These are phyloP conservation scores for Penicillium salamii DNA, from an alignment of 495 filamentous ascomycete genomes.

Conservation along the genomic window DNA sequence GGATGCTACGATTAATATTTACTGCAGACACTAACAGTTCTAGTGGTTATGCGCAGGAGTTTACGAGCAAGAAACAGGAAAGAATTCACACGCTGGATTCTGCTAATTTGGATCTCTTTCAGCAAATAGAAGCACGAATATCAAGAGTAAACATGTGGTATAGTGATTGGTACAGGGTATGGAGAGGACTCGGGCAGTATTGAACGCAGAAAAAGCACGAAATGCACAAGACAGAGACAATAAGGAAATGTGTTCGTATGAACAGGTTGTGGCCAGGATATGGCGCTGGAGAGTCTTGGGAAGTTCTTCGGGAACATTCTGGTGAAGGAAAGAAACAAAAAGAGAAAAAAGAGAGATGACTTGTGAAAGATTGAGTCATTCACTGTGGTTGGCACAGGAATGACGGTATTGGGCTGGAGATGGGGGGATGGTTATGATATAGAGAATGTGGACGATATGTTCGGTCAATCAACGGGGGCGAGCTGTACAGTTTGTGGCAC, in stretches of 20 bases:
- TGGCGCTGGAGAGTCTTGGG: background rate
- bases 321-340: background rate
- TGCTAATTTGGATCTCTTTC: conserved; percentile 9
- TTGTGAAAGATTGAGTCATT: background rate
- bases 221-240: conserved; percentile 10
- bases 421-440: conserved; percentile 3
- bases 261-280: background rate
- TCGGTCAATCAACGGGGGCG: conserved; percentile 4
- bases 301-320: background rate
- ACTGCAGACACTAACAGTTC: too few species aligned
- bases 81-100: conserved; percentile 6
- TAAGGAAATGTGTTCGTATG: conserved; percentile 11
- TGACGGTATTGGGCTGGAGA: background rate
- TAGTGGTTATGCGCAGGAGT: too few species aligned
- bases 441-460: conserved; percentile 3
- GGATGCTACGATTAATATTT: too few species aligned
- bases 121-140: conserved; percentile 10
- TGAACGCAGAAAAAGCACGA: conserved; percentile 14
- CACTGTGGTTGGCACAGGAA: background rate
- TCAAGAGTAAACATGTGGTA: conserved; percentile 24
- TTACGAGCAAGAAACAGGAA: background rate
- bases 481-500: conserved; percentile 1
- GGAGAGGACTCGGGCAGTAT: conserved; percentile 6
- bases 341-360: conserved; percentile 4
- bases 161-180: conserved; percentile 36